Percentiles rank a stretch among this genome's conserved stretches.
These are phyloP conservation scores for Delitschia confertaspora DNA, from an alignment of 495 filamentous ascomycete species.

Conservation along the genomic window DNA sequence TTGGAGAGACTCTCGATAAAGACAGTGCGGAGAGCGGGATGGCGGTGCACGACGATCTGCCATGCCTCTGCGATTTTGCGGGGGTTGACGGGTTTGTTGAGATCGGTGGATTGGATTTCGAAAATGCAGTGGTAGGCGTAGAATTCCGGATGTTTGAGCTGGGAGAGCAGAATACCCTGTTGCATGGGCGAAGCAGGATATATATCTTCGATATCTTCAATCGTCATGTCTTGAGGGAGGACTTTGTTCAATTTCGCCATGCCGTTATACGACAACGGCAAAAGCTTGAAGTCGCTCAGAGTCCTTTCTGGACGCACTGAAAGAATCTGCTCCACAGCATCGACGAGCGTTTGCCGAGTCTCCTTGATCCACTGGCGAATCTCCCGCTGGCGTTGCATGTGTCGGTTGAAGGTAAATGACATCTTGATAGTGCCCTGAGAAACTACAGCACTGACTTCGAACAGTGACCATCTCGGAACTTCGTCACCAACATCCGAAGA, in stretches of 20 bases:
- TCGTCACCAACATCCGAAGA: constrained; percentile 44
- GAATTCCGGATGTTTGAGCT: constrained; percentile 45
- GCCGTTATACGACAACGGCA: constrained; percentile 51
- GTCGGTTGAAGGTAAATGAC: constrained; percentile 54
- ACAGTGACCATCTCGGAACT: constrained; percentile 53
- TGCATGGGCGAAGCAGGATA: constrained; percentile 64
- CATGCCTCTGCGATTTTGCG: constrained; percentile 40
- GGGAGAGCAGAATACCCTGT: constrained; percentile 56
- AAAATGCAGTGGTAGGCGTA: constrained; percentile 56
- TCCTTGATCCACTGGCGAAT: constrained; percentile 52
- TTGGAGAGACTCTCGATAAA: constrained; percentile 42
- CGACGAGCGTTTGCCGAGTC: constrained; percentile 48
- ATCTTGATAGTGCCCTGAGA: constrained; percentile 52
- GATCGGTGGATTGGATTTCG: constrained; percentile 40
- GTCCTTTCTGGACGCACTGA: constrained; percentile 46
- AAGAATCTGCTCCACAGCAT: constrained; percentile 43
- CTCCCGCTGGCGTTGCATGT: constrained; percentile 48
- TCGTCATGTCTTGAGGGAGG: constrained; percentile 35
- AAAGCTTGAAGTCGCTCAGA: constrained; percentile 53
- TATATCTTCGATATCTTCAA: constrained; percentile 47
- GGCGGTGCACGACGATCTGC: constrained; percentile 42
- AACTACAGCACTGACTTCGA: constrained; percentile 56
- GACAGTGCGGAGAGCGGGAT: constrained; percentile 45
- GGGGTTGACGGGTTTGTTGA: constrained; percentile 29
- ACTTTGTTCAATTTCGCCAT: constrained; percentile 39